Evolutionary conservation across 331 rosid species (phyloP), one percentile per base, ranked within the genome.

Genomic region (Arachis monticola): DNA sequence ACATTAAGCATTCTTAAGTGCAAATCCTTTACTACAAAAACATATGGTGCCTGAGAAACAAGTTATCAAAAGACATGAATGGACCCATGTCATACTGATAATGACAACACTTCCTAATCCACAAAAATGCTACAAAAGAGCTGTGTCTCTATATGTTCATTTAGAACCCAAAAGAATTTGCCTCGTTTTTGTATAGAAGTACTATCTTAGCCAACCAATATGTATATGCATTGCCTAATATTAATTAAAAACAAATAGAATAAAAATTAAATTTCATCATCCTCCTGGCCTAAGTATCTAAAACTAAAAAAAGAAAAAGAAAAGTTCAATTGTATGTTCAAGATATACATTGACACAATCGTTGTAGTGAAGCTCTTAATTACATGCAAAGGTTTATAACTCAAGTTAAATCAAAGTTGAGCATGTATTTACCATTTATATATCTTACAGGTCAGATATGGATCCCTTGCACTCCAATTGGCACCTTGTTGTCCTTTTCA

Each of bases 401-500:
- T 47, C 8, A 32, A 66, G 59, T 31, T 60, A 68, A 53, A 80
- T 65, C 62, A 30, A 10, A 64, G 63, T 30, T 22, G 14, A 32
- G 56, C 45, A 31, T 13, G 57, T 27, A 73, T 75, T 46, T 74
- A 80, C 69, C 72, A 62, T 41, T n/a, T 75, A 13, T 10, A 55
- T 53, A 75, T 42, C n/a, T 71, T 30, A 42, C 38, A 72, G 44
- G 64, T 72, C 64, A 22, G 40, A 30, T 41, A 50, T 50, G 71
- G 64, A 31, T 55, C 42, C 56, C 9, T 56, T 53, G 35, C 32
- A 12, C 52, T 55, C 69, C 67, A 72, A 17, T 48, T 30, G 63
- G 45, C 68, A 51, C 65, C 48, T 48, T 31, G 51, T 38, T 67
- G 31, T 57, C 14, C 80, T 38, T 35, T 47, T 35, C 52, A 48